Evolutionary conservation across 192 early-diverging fungal genomes (phyloP).

Genomic region (Backusella mclennaniae): DNA sequence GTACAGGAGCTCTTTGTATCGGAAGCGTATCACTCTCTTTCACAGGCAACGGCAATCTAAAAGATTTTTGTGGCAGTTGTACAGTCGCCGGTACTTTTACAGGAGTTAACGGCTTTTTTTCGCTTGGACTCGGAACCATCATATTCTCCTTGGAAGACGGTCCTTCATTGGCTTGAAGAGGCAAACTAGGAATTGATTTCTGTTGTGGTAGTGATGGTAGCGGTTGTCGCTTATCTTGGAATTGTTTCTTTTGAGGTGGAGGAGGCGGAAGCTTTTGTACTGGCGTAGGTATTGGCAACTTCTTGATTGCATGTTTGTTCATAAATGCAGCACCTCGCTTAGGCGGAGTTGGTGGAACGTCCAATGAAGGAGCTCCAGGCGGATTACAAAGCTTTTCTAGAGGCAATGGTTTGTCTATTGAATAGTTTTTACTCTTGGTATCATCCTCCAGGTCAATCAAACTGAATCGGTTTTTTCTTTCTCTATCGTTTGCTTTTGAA

Average conservation of each 20-base stretch:
- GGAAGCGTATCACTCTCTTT: neutral
- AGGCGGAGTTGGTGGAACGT: neutral
- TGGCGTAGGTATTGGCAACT: neutral
- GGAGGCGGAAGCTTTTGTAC: neutral
- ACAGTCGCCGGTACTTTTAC: neutral
- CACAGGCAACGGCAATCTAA: slow-evolving; percentile 1
- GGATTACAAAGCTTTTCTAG: neutral
- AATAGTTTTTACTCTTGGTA: neutral
- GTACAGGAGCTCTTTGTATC: slow-evolving; percentile 1
- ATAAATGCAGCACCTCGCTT: neutral
- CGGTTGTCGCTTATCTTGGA: neutral
- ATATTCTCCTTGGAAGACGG: neutral
- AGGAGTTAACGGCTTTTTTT: neutral
- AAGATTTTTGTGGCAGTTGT: neutral
- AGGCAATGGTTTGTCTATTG: neutral
- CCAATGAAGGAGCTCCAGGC: neutral
- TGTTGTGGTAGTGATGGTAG: neutral
- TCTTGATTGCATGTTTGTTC: neutral
- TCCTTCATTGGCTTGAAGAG: neutral
- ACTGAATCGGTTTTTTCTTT: neutral
- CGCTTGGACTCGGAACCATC: neutral
- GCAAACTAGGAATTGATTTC: neutral
- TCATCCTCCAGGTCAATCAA: neutral
- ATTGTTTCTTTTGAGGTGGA: neutral
- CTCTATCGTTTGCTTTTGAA: neutral